Percentiles rank a stretch among this genome's conserved stretches.
Conservation (phyloP, 768 basidiomycete species). For the Collybiopsis luxurians region DNA sequence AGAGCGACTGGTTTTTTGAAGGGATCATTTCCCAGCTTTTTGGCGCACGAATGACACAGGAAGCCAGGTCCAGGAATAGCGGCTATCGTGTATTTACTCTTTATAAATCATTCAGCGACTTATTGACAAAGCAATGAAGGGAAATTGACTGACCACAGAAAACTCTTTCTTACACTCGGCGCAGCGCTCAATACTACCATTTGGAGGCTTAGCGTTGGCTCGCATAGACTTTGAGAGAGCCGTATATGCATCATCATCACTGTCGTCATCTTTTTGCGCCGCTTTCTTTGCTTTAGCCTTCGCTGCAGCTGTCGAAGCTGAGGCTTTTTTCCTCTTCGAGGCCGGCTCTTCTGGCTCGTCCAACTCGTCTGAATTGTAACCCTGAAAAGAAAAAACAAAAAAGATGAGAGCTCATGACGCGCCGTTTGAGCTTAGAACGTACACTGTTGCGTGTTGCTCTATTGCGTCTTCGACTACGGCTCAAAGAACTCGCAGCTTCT, state of each 20-base stretch:
- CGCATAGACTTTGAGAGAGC: conserved; percentile 55
- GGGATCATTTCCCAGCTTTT: conserved; percentile 73
- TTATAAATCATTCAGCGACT: not conserved
- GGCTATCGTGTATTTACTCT: conserved; percentile 89
- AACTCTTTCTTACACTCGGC: conserved; percentile 82
- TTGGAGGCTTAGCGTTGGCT: conserved; percentile 53
- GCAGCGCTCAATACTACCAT: conserved; percentile 81
- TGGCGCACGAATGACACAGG: conserved; percentile 84
- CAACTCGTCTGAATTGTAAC: conserved; percentile 73
- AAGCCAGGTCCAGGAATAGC: conserved; percentile 69
- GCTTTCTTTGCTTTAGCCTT: conserved; percentile 42
- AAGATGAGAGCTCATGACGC: no score
- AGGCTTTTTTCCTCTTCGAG: conserved; percentile 53
- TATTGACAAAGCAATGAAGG: not conserved
- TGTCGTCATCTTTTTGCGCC: conserved; percentile 44
- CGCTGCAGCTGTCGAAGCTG: conserved; percentile 41
- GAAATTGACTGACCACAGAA: conserved; percentile 65
- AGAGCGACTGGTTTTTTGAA: conserved; percentile 76
- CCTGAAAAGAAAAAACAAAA: no score
- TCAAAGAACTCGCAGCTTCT: conserved; percentile 1
- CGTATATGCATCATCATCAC: conserved; percentile 62
- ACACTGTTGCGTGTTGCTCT: not conserved
- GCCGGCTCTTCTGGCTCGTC: conserved; percentile 53
- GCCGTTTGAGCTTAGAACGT: no score
- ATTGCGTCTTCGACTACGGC: not conserved